Evolutionary conservation across 2,329 filamentous ascomycete species (phyloP).

Genomic region (Diplodia scrobiculata): DNA sequence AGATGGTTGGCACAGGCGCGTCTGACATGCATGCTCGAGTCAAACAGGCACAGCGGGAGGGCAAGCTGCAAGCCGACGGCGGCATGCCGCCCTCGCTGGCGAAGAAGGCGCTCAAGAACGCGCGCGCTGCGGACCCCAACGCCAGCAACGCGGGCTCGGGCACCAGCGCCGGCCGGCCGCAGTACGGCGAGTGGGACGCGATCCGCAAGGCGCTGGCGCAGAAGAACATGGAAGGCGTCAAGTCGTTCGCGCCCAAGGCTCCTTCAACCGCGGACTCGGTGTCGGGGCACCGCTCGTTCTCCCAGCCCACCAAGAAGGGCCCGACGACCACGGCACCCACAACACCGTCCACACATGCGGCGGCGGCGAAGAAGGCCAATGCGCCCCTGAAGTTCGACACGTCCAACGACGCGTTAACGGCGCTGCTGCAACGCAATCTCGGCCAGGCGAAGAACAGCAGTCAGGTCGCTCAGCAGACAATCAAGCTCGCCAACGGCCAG

Average conservation of each 20-base stretch:
- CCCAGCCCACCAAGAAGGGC: slow-evolving; percentile 11
- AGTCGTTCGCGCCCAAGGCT: slow-evolving; percentile 28
- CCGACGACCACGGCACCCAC: not conserved
- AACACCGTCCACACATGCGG: not conserved
- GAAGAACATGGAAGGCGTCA: slow-evolving; percentile 18
- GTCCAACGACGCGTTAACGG: slow-evolving; percentile 22
- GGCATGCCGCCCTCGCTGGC: slow-evolving; percentile 19
- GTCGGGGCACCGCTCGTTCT: slow-evolving; percentile 26
- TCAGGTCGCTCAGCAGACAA: slow-evolving; percentile 25
- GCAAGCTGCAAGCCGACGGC: slow-evolving; percentile 18
- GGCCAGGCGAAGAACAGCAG: slow-evolving; percentile 24
- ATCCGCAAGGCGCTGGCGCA: slow-evolving; percentile 22
- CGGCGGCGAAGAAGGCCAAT: slow-evolving; percentile 3
- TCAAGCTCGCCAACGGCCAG: slow-evolving; percentile 25
- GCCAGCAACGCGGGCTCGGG: slow-evolving; percentile 8
- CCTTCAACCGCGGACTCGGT: slow-evolving; percentile 18
- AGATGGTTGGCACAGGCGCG: slow-evolving; percentile 16
- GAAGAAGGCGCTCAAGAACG: slow-evolving; percentile 29
- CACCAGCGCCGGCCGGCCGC: slow-evolving; percentile 17
- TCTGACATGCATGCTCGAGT: slow-evolving; percentile 20
- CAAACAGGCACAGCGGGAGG: slow-evolving; percentile 26
- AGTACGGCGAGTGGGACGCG: slow-evolving; percentile 29
- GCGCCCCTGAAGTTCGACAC: slow-evolving; percentile 10
- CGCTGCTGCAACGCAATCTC: slow-evolving; percentile 17
- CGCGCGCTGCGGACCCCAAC: slow-evolving; percentile 21